Evolutionary conservation across 108 stramenopile genomes (phyloP).

Genomic region (Conticribra weissflogii): DNA sequence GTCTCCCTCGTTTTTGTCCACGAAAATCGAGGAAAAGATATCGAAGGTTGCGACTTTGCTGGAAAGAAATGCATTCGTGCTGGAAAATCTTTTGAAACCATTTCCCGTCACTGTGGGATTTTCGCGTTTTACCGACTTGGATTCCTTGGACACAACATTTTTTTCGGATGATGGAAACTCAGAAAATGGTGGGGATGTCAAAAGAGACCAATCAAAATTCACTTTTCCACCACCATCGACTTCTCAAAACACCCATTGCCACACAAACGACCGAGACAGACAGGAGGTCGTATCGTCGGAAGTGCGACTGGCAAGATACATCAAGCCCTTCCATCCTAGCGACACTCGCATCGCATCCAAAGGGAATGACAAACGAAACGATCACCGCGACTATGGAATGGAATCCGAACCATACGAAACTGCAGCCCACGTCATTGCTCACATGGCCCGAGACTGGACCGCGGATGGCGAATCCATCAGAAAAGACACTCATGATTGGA

Average conservation of each 20-base stretch:
- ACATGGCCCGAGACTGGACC: slow-evolving; percentile 83
- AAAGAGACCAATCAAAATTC: neutral
- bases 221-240: slow-evolving; percentile 1
- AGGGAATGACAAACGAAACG: neutral
- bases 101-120: slow-evolving; percentile 28
- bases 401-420: slow-evolving; percentile 57
- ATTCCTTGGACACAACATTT: neutral
- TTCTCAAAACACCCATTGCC: slow-evolving; percentile 4
- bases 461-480: slow-evolving; percentile 50
- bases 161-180: neutral
- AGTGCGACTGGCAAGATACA: slow-evolving; percentile 28
- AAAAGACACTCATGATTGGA: slow-evolving; percentile 67
- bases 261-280: neutral
- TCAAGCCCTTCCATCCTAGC: slow-evolving; percentile 27
- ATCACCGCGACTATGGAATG: slow-evolving; percentile 7
- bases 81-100: slow-evolving; percentile 38
- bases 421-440: slow-evolving; percentile 67
- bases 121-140: slow-evolving; percentile 10
- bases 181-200: neutral
- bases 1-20: slow-evolving; percentile 23
- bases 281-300: neutral
- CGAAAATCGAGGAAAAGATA: slow-evolving; percentile 40
- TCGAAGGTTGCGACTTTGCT: slow-evolving; percentile 34
- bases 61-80: slow-evolving; percentile 32
- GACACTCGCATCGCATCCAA: neutral